Percentiles rank a stretch among this genome's conserved stretches.
Evolutionary conservation across 2,329 filamentous ascomycete species (phyloP).

Genomic region (Cladophialophora carrionii): DNA sequence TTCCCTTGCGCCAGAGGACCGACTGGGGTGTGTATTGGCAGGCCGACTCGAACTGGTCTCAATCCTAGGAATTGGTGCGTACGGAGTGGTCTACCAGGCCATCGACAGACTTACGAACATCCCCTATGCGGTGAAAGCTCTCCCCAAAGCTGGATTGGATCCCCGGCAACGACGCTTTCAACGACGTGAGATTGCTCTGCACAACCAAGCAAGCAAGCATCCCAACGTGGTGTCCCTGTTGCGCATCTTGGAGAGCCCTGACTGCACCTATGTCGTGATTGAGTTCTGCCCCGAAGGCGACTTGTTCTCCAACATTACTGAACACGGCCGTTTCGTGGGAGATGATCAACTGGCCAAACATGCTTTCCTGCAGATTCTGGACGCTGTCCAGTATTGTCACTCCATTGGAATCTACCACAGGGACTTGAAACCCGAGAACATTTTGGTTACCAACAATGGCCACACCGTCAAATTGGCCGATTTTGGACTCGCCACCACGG

Average conservation of each 20-base stretch:
- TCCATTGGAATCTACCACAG: constrained; percentile 91
- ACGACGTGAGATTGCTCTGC: constrained; percentile 86
- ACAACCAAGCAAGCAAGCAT: constrained; percentile 85
- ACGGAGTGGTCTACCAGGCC: constrained; percentile 93
- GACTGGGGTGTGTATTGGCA: constrained; percentile 80
- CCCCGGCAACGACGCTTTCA: constrained; percentile 86
- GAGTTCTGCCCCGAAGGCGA: constrained; percentile 98
- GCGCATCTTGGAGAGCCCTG: constrained; percentile 86
- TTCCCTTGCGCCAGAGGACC: constrained; percentile 74
- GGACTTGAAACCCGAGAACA: constrained; percentile 97
- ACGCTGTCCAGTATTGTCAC: constrained; percentile 96
- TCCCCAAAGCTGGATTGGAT: constrained; percentile 93
- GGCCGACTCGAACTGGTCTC: constrained; percentile 80
- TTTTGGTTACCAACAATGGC: constrained; percentile 85
- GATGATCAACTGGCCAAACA: constrained; percentile 85
- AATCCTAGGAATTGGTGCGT: constrained; percentile 90
- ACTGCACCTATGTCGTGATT: constrained; percentile 94
- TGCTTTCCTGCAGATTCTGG: constrained; percentile 91
- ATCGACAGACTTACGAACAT: constrained; percentile 78
- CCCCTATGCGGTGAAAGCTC: constrained; percentile 92
- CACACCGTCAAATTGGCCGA: constrained; percentile 93
- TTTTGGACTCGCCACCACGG: constrained; percentile 90
- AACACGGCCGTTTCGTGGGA: constrained; percentile 87
- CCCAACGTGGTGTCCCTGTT: constrained; percentile 91
- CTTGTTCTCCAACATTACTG: constrained; percentile 95